A percentile compares a stretch with the other conserved stretches of the same genome.
These are phyloP conservation scores for Quercus tomentella DNA, from an alignment of 331 rosid species.

Conservation along the genomic window DNA sequence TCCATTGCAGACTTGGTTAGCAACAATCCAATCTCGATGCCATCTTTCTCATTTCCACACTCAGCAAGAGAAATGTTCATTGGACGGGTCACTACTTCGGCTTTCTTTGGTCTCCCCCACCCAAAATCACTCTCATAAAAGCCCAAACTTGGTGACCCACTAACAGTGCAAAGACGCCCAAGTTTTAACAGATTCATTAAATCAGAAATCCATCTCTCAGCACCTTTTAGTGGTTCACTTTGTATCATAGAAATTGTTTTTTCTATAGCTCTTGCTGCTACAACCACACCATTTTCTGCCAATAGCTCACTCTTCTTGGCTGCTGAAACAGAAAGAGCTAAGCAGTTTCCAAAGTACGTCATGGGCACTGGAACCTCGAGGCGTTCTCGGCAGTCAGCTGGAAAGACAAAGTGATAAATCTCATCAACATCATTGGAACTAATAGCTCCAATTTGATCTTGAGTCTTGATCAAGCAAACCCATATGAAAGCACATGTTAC, in stretches of 20 bases:
- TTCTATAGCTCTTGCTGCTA: slow-evolving; percentile 31
- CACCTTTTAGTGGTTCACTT: slow-evolving; percentile 21
- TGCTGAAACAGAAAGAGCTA: not conserved
- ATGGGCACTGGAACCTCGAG: not conserved
- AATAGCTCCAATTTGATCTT: not conserved
- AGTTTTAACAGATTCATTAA: not conserved
- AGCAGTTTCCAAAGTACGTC: not conserved
- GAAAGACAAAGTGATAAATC: not conserved
- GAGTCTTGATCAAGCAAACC: not conserved
- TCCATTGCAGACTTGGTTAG: slow-evolving; percentile 5
- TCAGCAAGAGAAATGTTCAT: slow-evolving; percentile 33
- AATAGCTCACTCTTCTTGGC: slow-evolving; percentile 28
- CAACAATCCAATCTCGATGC: slow-evolving; percentile 37
- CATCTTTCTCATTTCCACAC: slow-evolving; percentile 28
- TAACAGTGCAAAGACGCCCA: not conserved
- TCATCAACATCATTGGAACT: not conserved
- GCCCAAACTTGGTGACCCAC: slow-evolving; percentile 44
- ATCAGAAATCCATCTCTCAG: slow-evolving; percentile 22
- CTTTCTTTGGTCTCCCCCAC: slow-evolving; percentile 53
- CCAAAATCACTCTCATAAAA: slow-evolving; percentile 55
- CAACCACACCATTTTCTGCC: slow-evolving; percentile 34
- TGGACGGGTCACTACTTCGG: slow-evolving; percentile 25
- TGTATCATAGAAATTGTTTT: slow-evolving; percentile 18
- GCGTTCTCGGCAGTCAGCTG: not conserved
- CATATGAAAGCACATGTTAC: not conserved